phyloP scores from a whole-genome alignment of 2,329 filamentous ascomycete genomes.

The Pyrenophora seminiperda region DNA sequence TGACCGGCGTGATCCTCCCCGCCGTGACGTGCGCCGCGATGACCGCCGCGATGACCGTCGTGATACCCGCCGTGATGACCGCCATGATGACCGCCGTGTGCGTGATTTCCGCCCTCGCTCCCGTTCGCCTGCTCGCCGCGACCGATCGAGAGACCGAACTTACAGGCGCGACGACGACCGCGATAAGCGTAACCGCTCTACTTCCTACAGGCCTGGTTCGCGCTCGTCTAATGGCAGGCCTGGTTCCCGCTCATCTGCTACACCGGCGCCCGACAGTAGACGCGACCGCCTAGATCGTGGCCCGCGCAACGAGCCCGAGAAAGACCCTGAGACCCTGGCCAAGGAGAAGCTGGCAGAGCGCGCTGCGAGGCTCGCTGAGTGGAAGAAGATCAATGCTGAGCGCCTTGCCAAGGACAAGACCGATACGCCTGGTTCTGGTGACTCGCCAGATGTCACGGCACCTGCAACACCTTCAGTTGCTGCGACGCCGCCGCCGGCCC shows the following conservation, averaged over 20 bases:
- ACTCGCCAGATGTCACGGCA: slow-evolving; percentile 66
- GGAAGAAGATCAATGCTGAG: slow-evolving; percentile 71
- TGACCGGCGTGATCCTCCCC: slow-evolving; percentile 50
- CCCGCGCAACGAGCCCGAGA: slow-evolving; percentile 63
- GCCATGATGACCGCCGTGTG: slow-evolving; percentile 45
- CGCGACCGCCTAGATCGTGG: slow-evolving; percentile 43
- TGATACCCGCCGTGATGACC: slow-evolving; percentile 50
- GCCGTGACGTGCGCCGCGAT: neutral
- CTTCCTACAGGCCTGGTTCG: slow-evolving; percentile 63
- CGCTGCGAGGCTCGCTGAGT: slow-evolving; percentile 65
- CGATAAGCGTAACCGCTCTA: slow-evolving; percentile 72
- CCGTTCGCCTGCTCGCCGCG: slow-evolving; percentile 13
- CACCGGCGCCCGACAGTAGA: slow-evolving; percentile 29
- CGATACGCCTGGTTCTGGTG: slow-evolving; percentile 63
- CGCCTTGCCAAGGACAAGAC: slow-evolving; percentile 67
- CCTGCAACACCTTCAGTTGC: slow-evolving; percentile 60
- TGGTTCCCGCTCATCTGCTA: slow-evolving; percentile 70
- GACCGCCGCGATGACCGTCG: slow-evolving; percentile 52
- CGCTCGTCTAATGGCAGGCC: slow-evolving; percentile 65
- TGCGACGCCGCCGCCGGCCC: slow-evolving; percentile 38
- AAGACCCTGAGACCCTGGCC: slow-evolving; percentile 43
- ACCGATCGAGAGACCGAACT: slow-evolving; percentile 47
- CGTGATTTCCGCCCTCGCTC: slow-evolving; percentile 10
- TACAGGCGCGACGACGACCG: slow-evolving; percentile 64
- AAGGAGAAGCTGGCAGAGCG: slow-evolving; percentile 35